phyloP scores from a whole-genome alignment of 164 flowering plant genomes.

The Taxillus chinensis region DNA sequence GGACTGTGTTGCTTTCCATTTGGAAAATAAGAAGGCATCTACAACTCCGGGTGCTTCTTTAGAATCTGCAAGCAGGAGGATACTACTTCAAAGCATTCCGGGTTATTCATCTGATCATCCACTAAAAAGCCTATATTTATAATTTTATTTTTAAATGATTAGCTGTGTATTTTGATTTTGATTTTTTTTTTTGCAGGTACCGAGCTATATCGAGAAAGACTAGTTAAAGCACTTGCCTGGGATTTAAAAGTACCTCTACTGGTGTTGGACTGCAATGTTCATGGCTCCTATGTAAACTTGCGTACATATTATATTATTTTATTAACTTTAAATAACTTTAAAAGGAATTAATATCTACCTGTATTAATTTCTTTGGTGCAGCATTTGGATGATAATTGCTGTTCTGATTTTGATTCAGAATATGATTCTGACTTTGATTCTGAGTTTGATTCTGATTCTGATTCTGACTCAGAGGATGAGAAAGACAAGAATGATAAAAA shows the following conservation, averaged over 20 bases:
- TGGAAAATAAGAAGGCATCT: slow-evolving; percentile 51
- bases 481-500: too few species aligned
- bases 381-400: slow-evolving; percentile 71
- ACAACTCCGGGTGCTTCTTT: slow-evolving; percentile 65
- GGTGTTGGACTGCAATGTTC: slow-evolving; percentile 84
- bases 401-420: slow-evolving; percentile 68
- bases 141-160: background rate
- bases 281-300: slow-evolving; percentile 81
- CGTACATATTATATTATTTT: background rate
- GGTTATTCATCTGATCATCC: slow-evolving; percentile 30
- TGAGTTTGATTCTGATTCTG: slow-evolving; percentile 56
- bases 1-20: slow-evolving; percentile 85
- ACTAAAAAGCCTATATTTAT: too few species aligned
- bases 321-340: too few species aligned
- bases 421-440: slow-evolving; percentile 62
- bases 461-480: slow-evolving; percentile 68
- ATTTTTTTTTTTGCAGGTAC: slow-evolving; percentile 44
- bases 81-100: slow-evolving; percentile 86
- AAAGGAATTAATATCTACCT: too few species aligned
- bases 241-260: slow-evolving; percentile 79
- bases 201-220: slow-evolving; percentile 89
- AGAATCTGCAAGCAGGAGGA: slow-evolving; percentile 83
- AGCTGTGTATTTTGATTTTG: background rate
- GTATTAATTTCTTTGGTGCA: slow-evolving; percentile 20
- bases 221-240: slow-evolving; percentile 82